Evolutionary conservation across 202 grass and related monocot species (phyloP), one percentile per base, ranked within the genome.

Genomic region (Digitaria exilis): DNA sequence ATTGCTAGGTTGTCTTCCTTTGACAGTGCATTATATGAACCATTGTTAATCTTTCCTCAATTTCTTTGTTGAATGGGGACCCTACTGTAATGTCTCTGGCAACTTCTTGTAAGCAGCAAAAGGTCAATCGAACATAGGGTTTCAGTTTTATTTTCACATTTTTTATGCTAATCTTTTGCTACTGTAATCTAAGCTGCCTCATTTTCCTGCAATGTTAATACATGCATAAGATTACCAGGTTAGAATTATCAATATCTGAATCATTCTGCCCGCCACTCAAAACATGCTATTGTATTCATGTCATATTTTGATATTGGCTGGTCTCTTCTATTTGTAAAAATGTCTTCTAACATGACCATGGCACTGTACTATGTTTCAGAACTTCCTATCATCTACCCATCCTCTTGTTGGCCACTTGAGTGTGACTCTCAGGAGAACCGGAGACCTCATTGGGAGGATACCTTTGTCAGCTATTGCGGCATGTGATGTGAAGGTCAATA

Each of bases 331-430:
- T 22, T 25, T 21, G 4, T 18, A 55, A 55, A 44, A n/a, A 15
- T 13, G 9, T 83, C 32, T 71, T 80, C 41, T 86, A 86, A 86
- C 79, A 83, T 69, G 66, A 8, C 6, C 21, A 60, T 72, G 19
- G 8, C n/a, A 34, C 69, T 51, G 56, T 81, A 15, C 64, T 64
- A 86, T 41, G 2, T 79, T 92, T 63, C 78, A 85, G 76, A 87
- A 89, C 73, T 98, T 98, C 60, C 91, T 88, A 69, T 85, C 77
- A 57, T 98, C 96, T 26, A 75, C 87, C 43, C 93, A 98, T 77
- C 96, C 96, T 89, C 85, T 98, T 71, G 67, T 93, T 31, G 91
- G 91, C 11, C 96, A 98, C 61, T 85, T 98, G 76, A 75, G 83
- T 87, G 82, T 85, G 30, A 61, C 85, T 45, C 48, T 98, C 56